Percentiles rank a stretch among this genome's conserved stretches.
phyloP scores from a whole-genome alignment of 2,329 filamentous ascomycete species.

The Neonectria ditissima region DNA sequence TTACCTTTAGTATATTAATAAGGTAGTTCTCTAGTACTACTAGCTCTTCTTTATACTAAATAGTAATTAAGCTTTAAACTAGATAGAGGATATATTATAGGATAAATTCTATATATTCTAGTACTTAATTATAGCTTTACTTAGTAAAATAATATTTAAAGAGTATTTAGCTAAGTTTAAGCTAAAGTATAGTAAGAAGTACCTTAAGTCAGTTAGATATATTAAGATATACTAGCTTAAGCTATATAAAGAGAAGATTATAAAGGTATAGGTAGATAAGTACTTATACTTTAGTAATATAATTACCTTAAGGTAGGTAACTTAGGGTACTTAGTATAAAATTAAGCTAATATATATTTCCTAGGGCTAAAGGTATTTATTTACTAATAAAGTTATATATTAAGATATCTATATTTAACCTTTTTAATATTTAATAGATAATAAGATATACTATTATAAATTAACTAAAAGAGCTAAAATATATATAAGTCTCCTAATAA shows the following conservation, averaged over 20 bases:
- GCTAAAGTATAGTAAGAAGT: neutral
- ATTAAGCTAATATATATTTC: no score
- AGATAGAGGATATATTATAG: no score
- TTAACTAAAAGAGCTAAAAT: no score
- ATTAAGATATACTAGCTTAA: neutral
- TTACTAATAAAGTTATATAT: no score
- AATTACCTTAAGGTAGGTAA: no score
- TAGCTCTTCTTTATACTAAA: neutral
- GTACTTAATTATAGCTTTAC: neutral
- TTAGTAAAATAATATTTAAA: neutral
- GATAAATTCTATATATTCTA: neutral
- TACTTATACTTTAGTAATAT: neutral
- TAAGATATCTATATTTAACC: no score
- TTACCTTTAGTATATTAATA: neutral
- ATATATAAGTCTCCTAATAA: no score
- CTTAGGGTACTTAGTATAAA: no score
- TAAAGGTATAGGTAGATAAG: neutral
- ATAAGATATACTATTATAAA: no score
- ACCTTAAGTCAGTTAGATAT: neutral
- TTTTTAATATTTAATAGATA: no score
- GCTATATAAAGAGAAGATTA: neutral
- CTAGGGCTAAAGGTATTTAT: no score
- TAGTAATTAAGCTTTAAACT: no score
- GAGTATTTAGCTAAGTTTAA: neutral
- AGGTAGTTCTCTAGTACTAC: neutral